A percentile compares a stretch with the other conserved stretches of the same genome.
Conservation (phyloP, 345 rosid genomes). For the Salix koriyanagi region DNA sequence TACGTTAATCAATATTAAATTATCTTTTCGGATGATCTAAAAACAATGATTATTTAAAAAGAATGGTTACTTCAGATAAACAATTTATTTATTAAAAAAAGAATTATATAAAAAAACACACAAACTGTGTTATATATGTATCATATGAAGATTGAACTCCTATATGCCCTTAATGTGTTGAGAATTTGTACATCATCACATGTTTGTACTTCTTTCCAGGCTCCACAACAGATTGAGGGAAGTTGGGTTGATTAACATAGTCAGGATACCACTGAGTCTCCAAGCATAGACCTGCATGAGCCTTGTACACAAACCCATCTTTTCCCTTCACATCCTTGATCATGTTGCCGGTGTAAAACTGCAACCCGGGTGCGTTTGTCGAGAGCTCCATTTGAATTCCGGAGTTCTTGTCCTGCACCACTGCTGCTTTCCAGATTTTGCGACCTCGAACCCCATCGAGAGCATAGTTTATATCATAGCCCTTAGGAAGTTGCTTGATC, state of each 20-base stretch:
- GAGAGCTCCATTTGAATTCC: conserved; percentile 64
- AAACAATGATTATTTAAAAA: too few relatives aligned
- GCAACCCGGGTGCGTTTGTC: conserved; percentile 63
- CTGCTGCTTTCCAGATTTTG: conserved; percentile 42
- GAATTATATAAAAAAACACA: too few relatives aligned
- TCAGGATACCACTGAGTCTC: conserved; percentile 85
- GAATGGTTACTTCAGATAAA: too few relatives aligned
- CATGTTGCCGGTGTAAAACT: conserved; percentile 57
- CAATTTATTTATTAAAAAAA: too few relatives aligned
- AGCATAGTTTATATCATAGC: conserved; percentile 73
- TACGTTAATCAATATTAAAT: too few relatives aligned
- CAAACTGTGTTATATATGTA: too few relatives aligned
- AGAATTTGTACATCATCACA: conserved; percentile 55
- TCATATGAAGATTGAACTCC: too few relatives aligned
- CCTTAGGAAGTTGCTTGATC: conserved; percentile 44
- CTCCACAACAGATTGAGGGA: conserved; percentile 55
- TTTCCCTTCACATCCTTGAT: conserved; percentile 50
- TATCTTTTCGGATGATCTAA: too few relatives aligned
- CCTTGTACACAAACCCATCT: conserved; percentile 50
- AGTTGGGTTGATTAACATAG: conserved; percentile 55
- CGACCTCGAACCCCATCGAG: conserved; percentile 30
- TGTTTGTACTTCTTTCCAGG: conserved; percentile 57
- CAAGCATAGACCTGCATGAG: conserved; percentile 60
- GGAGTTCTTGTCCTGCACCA: conserved; percentile 45
- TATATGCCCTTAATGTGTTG: neutral